Evolutionary conservation across 139 green algal species (phyloP), one percentile per base, ranked within the genome.

Genomic region (Parachlorella kessleri): DNA sequence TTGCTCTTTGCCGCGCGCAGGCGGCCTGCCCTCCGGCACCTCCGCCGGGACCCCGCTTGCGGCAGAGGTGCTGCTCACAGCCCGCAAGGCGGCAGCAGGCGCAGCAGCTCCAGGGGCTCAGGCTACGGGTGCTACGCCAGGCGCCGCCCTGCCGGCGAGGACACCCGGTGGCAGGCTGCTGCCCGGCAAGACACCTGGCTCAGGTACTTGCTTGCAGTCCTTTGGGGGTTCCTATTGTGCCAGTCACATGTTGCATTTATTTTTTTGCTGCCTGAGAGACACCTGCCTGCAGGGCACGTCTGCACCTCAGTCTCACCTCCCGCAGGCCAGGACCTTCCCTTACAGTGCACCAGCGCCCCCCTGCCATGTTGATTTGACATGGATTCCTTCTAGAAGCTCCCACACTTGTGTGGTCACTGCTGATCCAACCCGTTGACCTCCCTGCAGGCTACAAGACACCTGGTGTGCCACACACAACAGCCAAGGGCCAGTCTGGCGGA

Each of bases 11-110:
- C n/a, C 55, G 30, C 6, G 59, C 73, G 24, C 55, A 54, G 35
- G 5, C 18, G 28, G 10, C 35, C 35, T 68, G 4, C 28, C 36
- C 55, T 3, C 55, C 59, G 33, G 32, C 21, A 40, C 73, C 32
- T 39, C 72, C 32, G 26, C 37, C n/a, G 41, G 74, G 30, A 87
- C 84, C 1, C 84, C 84, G 1, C 24, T 85, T 23, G 84, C 84
- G 7, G 81, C 84, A 9, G 77, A 89, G 73, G 73, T 89, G 70
- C 81, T 89, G 64, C 69, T 65, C 3, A 81, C 81, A 41, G 70
- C 59, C 24, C 63, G 63, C 63, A 68, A 68, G 28, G 48, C 48
- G 21, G 14, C 48, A 18, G 48, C 14, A 18, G 48, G 48, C 14
- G 14, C 48, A 28, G 48, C 14, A 59, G 48, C 14, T 59, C 48